A percentile compares a stretch with the other conserved stretches of the same genome.
phyloP scores from a whole-genome alignment of 2,329 filamentous ascomycete genomes.

The Colletotrichum cereale region DNA sequence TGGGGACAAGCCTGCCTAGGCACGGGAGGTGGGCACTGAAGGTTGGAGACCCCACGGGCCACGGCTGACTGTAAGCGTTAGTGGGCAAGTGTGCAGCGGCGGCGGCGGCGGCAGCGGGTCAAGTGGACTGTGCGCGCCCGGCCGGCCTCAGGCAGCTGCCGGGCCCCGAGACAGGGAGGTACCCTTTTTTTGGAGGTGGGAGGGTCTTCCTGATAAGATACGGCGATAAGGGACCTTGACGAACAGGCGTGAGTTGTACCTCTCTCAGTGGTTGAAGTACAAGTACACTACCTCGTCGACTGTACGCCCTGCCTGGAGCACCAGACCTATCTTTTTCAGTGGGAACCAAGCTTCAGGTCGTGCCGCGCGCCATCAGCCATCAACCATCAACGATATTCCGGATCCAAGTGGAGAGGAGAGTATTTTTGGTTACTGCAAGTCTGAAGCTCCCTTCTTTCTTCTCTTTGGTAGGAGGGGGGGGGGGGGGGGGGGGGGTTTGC shows the following conservation, averaged over 20 bases:
- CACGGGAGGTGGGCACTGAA: slow-evolving; percentile 26
- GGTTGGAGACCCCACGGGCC: slow-evolving; percentile 14
- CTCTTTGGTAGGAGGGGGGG: too few species aligned
- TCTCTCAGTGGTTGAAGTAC: neutral
- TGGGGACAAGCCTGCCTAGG: slow-evolving; percentile 26
- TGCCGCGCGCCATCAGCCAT: neutral
- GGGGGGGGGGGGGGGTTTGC: too few species aligned
- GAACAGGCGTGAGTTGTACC: neutral
- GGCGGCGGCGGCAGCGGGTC: slow-evolving; percentile 4
- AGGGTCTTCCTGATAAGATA: neutral
- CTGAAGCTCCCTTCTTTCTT: neutral
- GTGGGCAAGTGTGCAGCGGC: slow-evolving; percentile 10
- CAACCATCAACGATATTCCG: neutral
- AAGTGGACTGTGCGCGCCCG: slow-evolving; percentile 30
- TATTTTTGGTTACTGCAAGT: neutral
- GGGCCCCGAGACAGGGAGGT: neutral
- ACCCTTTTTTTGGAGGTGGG: too few species aligned
- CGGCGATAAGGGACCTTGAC: slow-evolving; percentile 4
- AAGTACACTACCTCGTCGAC: neutral
- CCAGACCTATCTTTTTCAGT: neutral
- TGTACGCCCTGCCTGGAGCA: neutral
- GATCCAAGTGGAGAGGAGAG: slow-evolving; percentile 1
- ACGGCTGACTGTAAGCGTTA: slow-evolving; percentile 3
- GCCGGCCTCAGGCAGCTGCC: slow-evolving; percentile 8
- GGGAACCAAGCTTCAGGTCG: neutral